Conservation (phyloP, 2,329 filamentous ascomycete genomes). For the Xylaria sp. region DNA sequence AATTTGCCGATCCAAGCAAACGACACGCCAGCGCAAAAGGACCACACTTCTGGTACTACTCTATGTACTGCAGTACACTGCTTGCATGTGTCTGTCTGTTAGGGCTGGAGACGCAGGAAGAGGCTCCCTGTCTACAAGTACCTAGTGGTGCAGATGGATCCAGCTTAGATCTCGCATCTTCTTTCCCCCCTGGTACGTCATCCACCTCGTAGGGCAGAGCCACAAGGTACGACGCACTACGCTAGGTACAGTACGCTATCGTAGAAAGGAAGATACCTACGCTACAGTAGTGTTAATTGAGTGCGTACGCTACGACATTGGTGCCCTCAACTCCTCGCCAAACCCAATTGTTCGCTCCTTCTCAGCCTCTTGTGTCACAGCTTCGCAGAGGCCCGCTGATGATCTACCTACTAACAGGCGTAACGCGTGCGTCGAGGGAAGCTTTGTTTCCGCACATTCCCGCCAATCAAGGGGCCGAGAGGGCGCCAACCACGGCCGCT, state of each 20-base stretch:
- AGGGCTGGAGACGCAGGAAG: constrained; percentile 7
- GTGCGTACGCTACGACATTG: constrained; percentile 1
- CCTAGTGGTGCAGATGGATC: constrained; percentile 7
- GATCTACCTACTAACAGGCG: constrained; percentile 29
- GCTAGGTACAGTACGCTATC: background rate
- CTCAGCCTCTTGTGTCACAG: constrained; percentile 35
- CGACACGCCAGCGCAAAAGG: constrained; percentile 10
- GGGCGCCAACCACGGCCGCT: background rate
- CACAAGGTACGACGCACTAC: background rate
- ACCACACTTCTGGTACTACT: background rate
- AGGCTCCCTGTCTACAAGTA: background rate
- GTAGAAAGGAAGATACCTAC: constrained; percentile 1
- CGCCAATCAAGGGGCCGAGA: constrained; percentile 23
- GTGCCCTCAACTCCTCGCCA: constrained; percentile 3
- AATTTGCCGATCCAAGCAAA: constrained; percentile 28
- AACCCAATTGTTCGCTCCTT: background rate
- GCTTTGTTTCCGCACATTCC: constrained; percentile 13
- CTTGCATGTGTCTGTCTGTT: background rate
- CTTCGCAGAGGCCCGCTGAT: constrained; percentile 24
- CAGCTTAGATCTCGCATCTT: constrained; percentile 32
- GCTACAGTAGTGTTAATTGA: too few relatives aligned
- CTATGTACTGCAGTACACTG: background rate
- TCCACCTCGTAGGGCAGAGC: constrained; percentile 13
- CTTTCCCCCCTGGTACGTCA: constrained; percentile 13
- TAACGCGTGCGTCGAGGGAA: constrained; percentile 32